Conservation (phyloP, 768 basidiomycete genomes). For the Tricholoma matsutake region DNA sequence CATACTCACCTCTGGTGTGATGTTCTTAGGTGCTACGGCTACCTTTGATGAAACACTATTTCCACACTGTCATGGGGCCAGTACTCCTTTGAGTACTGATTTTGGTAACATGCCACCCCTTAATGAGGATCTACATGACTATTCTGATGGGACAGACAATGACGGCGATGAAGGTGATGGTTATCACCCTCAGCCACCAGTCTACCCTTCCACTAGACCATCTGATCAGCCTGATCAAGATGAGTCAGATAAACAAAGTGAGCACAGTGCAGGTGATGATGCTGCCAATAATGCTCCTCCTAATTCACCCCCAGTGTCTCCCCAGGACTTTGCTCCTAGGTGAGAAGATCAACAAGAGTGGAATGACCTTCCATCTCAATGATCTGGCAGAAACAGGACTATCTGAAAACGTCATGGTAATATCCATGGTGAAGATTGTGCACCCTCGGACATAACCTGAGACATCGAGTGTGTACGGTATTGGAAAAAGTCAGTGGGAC, state of each 20-base stretch:
- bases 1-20: neutral
- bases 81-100: neutral
- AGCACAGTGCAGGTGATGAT: neutral
- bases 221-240: neutral
- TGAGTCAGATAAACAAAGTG: neutral
- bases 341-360: neutral
- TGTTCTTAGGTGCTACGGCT: conserved; percentile 4
- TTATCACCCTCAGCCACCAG: neutral
- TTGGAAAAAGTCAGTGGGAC: neutral
- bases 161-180: neutral
- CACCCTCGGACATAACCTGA: neutral
- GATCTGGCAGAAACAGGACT: neutral
- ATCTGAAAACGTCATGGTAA: neutral
- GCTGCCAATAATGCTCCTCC: neutral
- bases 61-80: neutral
- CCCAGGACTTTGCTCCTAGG: neutral
- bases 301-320: neutral
- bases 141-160: neutral
- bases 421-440: neutral
- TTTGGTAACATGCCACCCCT: neutral
- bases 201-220: neutral
- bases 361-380: neutral
- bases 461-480: neutral
- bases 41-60: conserved; percentile 7
- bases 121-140: neutral